Base-by-base conservation (phyloP, 2,329 filamentous ascomycete genomes). In the Endoconidiophora laricicola region DNA sequence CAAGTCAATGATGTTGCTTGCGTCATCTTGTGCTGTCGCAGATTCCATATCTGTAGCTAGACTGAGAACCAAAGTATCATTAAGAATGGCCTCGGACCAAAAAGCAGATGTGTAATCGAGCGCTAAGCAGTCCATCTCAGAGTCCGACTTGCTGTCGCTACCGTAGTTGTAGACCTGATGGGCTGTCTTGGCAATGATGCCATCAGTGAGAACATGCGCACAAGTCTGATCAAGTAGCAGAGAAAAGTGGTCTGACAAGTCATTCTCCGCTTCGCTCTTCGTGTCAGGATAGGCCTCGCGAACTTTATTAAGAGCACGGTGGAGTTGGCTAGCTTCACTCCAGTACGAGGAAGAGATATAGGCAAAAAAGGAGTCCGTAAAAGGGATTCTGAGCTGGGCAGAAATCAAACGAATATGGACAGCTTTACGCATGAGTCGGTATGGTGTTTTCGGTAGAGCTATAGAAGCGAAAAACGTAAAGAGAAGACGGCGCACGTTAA, bases 61-160 rank as follows among this genome's bases (percentile, higher is more conserved):
- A 36, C 75, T 79, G 14, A 70, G 69, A 10, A 78, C 69, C 24
- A 95, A 71, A 2, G 78, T 79, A 52, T 74, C 73, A 58, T 87
- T 83, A 37, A 94, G 66, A 10, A 77, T 70, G 50, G 81, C 71
- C 55, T 78, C 86, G 0, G 88, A 93, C 69, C 81, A 91, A 88
- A 88, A 95, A 2, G 88, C 86, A 5, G 88, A 86, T 47, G 95
- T 77, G 10, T 86, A 87, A 63, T 95, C 90, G 56, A 95, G 75
- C 0, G 88, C 86, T 16, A 86, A 91, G 48, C 78, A 77, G 59
- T 95, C 90, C 53, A 91, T 83, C 2, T 91, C 83, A 1, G 94
- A 86, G 4, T 76, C 73, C 60, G 93, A 83, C 72, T 93, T 83
- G 44, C 83, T 78, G 48, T 81, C 78, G 55, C 85, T 78, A 0